Evolutionary conservation across 2,329 filamentous ascomycete species (phyloP), one percentile per base, ranked within the genome.

Genomic region (Penicillium palitans): DNA sequence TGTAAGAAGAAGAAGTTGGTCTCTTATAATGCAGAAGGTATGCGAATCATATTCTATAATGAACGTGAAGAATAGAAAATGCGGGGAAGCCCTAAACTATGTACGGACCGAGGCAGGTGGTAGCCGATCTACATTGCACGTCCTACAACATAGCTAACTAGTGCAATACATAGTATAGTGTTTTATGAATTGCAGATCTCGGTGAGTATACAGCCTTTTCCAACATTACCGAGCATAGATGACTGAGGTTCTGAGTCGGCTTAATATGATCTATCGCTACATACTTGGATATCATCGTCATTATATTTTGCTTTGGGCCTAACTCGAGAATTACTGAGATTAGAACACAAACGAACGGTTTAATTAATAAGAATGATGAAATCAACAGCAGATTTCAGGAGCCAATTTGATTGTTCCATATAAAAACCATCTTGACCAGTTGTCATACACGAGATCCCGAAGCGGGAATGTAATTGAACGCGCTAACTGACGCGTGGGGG

Each of bases 391-490:
- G 2, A 46, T 25, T 35, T 24, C 8, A 33, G 13, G 1, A 7
- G 19, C 19, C 2, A n/a, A 27, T 21, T 21, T 1, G 5, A 15
- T 37, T 27, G 8, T 27, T 15, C 5, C 13, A 47, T 21, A 21
- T 47, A 15, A 33, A 33, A 33, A 17, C 6, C 3, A 15, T 2
- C 3, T 33, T 27, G 7, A 21, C 52, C 52, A 54, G 52, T 48
- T 55, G 35, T 21, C 31, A 40, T 10, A 19, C n/a, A 33, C 9
- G 19, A 58, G 45, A 19, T 35, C 65, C 62, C 37, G 52, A 67
- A 64, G 59, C 48, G 65, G 65, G 55, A 67, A 67, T 65, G 60
- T 65, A 66, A 67, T 62, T 67, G 62, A 63, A 66, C 66, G 63
- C 65, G 67, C 64, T 58, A 65, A 58, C 57, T 58, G 52, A 63